These are phyloP conservation scores for Lichtheimia ramosa DNA, from an alignment of 371 early-diverging fungal genomes.

Conservation along the genomic window DNA sequence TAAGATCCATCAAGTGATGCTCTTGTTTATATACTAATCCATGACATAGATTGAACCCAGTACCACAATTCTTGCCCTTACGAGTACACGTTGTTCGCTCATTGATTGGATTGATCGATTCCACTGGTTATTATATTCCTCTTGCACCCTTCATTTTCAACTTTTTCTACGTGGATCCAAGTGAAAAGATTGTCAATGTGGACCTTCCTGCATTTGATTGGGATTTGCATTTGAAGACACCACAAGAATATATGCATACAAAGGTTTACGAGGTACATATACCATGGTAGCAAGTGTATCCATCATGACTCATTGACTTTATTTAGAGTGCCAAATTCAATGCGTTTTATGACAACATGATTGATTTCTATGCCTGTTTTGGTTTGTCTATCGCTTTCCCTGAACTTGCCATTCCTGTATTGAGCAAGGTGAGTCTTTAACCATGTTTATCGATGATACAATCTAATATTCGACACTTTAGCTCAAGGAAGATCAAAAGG, in stretches of 20 bases:
- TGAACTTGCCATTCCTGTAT: slow-evolving; percentile 79
- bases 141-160: slow-evolving; percentile 55
- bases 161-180: slow-evolving; percentile 59
- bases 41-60: slow-evolving; percentile 71
- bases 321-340: slow-evolving; percentile 69
- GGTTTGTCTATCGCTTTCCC: slow-evolving; percentile 91
- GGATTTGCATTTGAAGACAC: slow-evolving; percentile 72
- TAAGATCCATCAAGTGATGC: slow-evolving; percentile 7
- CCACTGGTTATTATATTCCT: slow-evolving; percentile 47
- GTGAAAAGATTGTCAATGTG: slow-evolving; percentile 55
- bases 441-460: no score
- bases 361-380: slow-evolving; percentile 79
- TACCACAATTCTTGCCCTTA: slow-evolving; percentile 85
- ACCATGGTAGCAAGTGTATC: not conserved
- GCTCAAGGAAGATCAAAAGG: slow-evolving; percentile 56
- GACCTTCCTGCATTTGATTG: slow-evolving; percentile 73
- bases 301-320: slow-evolving; percentile 4
- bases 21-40: not conserved
- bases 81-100: slow-evolving; percentile 82
- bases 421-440: slow-evolving; percentile 55
- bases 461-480: slow-evolving; percentile 9
- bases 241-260: slow-evolving; percentile 78
- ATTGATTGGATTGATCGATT: slow-evolving; percentile 66
- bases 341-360: slow-evolving; percentile 65
- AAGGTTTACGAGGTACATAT: slow-evolving; percentile 64